These are phyloP conservation scores for Rhizophora apiculata DNA, from an alignment of 345 rosid species.

Conservation along the genomic window DNA sequence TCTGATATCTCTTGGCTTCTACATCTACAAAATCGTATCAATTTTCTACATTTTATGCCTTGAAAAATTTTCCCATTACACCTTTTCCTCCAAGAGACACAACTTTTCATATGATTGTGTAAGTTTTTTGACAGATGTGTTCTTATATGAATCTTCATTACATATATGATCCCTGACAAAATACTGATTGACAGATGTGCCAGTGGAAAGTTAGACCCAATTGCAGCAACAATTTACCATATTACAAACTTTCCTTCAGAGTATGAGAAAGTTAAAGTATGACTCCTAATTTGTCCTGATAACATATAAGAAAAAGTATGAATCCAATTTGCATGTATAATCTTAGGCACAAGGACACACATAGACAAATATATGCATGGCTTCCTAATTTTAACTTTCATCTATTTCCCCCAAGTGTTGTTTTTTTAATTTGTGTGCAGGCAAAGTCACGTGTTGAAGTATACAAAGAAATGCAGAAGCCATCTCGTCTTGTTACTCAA, in stretches of 20 bases:
- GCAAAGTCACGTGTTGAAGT: constrained; percentile 24
- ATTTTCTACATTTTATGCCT: background rate
- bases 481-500: constrained; percentile 52
- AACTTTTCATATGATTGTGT: no score
- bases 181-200: constrained; percentile 82
- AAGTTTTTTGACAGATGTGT: no score
- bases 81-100: background rate
- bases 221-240: constrained; percentile 75
- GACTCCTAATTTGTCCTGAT: constrained; percentile 78
- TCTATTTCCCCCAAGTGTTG: background rate
- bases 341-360: background rate
- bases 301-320: constrained; percentile 80
- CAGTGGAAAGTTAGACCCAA: constrained; percentile 78
- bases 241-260: constrained; percentile 62
- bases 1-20: background rate
- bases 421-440: constrained; percentile 29
- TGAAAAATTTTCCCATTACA: background rate
- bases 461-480: constrained; percentile 52
- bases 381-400: background rate
- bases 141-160: constrained; percentile 15
- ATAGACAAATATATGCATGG: no score
- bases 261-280: constrained; percentile 63
- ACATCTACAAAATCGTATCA: background rate
- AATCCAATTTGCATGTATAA: background rate
- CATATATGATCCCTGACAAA: constrained; percentile 40